Evolutionary conservation across 2,329 filamentous ascomycete genomes (phyloP).

Genomic region (Colletotrichum sp.): DNA sequence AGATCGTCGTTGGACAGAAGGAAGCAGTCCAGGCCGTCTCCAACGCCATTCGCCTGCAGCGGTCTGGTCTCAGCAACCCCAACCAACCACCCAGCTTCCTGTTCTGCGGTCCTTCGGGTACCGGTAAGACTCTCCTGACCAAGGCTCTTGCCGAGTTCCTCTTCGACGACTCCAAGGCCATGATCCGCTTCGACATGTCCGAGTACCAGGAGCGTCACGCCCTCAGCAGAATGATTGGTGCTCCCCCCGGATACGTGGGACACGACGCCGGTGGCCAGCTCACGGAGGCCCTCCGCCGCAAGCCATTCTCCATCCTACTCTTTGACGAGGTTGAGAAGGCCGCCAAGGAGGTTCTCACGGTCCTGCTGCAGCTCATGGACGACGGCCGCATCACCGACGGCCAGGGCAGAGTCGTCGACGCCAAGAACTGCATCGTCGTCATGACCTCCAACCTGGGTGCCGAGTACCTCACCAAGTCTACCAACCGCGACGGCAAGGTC

Average conservation of each 20-base stretch:
- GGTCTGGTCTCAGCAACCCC: constrained; percentile 92
- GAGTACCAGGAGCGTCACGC: constrained; percentile 98
- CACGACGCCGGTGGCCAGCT: constrained; percentile 96
- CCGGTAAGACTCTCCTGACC: constrained; percentile 95
- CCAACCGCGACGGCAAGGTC: constrained; percentile 80
- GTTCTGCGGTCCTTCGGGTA: constrained; percentile 98
- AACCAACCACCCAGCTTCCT: constrained; percentile 98
- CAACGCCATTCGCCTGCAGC: constrained; percentile 93
- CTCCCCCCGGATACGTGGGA: constrained; percentile 94
- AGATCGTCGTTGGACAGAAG: constrained; percentile 90
- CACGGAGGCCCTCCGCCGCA: constrained; percentile 90
- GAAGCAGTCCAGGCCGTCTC: constrained; percentile 93
- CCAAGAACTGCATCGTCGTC: constrained; percentile 97
- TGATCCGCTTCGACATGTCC: constrained; percentile 99
- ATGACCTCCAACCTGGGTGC: constrained; percentile 98
- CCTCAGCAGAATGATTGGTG: constrained; percentile 96
- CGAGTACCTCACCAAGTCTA: constrained; percentile 85
- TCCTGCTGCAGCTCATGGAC: constrained; percentile 99
- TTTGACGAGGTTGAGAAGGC: constrained; percentile 99
- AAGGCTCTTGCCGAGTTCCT: constrained; percentile 98
- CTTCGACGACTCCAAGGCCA: constrained; percentile 94
- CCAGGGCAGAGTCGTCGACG: constrained; percentile 93
- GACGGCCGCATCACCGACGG: constrained; percentile 98
- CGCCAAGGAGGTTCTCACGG: constrained; percentile 95
- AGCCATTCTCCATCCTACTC: constrained; percentile 95